Percentiles rank a stretch among this genome's conserved stretches.
Conservation (phyloP, 192 early-diverging fungal genomes). For the Gamsiella multidivaricata region DNA sequence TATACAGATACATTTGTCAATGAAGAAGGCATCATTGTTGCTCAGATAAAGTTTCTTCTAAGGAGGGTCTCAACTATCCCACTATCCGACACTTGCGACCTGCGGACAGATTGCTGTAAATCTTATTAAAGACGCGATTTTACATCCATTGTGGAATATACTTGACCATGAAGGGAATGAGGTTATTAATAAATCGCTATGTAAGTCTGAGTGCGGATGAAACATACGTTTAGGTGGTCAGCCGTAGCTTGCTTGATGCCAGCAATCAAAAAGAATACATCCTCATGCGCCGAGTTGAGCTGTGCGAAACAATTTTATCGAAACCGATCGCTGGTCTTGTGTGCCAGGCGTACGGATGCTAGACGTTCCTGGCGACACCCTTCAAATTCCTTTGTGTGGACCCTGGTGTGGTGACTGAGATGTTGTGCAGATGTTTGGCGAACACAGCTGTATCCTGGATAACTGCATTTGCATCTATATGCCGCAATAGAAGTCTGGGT, state of each 20-base stretch:
- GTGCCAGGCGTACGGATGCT: neutral
- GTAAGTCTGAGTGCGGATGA: no score
- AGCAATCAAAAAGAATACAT: neutral
- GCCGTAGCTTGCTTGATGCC: neutral
- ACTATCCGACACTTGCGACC: neutral
- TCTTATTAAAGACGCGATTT: slow-evolving; percentile 7
- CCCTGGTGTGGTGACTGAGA: neutral
- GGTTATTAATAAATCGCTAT: slow-evolving; percentile 1
- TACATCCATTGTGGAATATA: slow-evolving; percentile 17
- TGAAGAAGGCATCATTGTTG: no score
- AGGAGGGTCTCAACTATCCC: neutral
- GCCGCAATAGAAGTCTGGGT: no score
- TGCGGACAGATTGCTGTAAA: slow-evolving; percentile 20
- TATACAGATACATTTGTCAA: no score
- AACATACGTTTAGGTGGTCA: neutral
- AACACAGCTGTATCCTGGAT: slow-evolving; percentile 24
- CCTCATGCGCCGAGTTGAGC: no score
- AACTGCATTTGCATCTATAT: slow-evolving; percentile 10
- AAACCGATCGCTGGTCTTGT: slow-evolving; percentile 14
- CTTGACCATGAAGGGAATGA: neutral
- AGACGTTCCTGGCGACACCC: slow-evolving; percentile 5
- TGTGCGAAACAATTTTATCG: slow-evolving; percentile 14
- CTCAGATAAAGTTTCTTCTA: slow-evolving; percentile 12
- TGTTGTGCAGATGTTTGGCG: slow-evolving; percentile 1
- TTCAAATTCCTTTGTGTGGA: neutral